Evolutionary conservation across 2,329 filamentous ascomycete species (phyloP), one percentile per base, ranked within the genome.

Genomic region (Alternaria brassicicola): DNA sequence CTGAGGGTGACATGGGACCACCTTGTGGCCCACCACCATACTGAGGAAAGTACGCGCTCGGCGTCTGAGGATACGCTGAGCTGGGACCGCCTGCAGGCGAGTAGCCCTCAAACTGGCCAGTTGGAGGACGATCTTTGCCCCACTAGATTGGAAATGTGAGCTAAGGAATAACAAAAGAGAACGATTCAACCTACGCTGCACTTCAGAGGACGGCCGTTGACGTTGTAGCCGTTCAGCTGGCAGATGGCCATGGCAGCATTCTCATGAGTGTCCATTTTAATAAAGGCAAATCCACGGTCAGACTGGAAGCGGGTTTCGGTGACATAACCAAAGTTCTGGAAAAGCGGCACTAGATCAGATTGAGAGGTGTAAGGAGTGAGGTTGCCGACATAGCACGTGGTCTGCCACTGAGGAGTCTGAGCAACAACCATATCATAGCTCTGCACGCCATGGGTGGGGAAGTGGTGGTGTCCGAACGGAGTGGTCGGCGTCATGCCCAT

Each of bases 401-500:
- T 98, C 84, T 99, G 95, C 95, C 95, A 99, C 70, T 89, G 89
- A 12, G 95, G 94, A 13, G 95, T 98, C 83, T 99, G 95, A 73
- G 88, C 88, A 59, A 96, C 88, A 66, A 99, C 91, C 88, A 98
- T 96, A 69, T 99, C 95, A 79, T 96, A 99, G 79, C 93, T 98
- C 79, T 96, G 93, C 51, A 97, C 89, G 56, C 95, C 95, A 73
- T 98, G 93, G 35, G 95, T 96, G 8, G 95, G 95, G 83, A 98
- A 99, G 53, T 98, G 94, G 77, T 99, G 95, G 76, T 97, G 93
- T 31, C 94, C 95, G 73, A 93, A 99, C 12, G 94, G 93, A 45
- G 93, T 97, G 28, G 94, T 97, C 5, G 95, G 95, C 25, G 94
- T 97, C 90, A 99, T 93, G 76, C 95, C 95, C 92, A 98, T 97